phyloP scores from a whole-genome alignment of 108 stramenopile species.

The Nitzschia sp. region DNA sequence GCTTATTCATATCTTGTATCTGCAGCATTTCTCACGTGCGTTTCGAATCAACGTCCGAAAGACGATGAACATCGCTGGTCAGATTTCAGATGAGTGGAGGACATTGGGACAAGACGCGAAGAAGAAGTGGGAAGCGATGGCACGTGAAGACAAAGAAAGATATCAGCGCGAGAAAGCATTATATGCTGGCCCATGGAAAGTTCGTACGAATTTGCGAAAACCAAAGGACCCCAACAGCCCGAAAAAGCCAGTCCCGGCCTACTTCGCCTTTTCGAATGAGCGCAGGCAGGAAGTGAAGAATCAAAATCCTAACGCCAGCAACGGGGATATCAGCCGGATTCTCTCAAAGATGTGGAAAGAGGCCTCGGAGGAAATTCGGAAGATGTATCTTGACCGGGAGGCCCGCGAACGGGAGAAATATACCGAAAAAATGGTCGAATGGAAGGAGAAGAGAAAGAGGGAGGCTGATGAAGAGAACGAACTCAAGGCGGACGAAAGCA shows the following conservation, averaged over 20 bases:
- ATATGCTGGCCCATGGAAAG: conserved; percentile 15
- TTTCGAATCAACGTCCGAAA: too few relatives aligned
- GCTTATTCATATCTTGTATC: too few relatives aligned
- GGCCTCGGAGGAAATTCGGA: background rate
- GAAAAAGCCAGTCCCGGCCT: conserved; percentile 19
- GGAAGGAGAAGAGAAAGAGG: conserved; percentile 4
- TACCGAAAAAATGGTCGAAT: conserved; percentile 5
- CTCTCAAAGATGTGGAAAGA: conserved; percentile 23
- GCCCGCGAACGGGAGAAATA: background rate
- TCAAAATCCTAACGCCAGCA: conserved; percentile 5
- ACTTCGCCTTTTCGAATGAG: conserved; percentile 15
- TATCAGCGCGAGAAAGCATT: conserved; percentile 1
- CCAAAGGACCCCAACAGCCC: conserved; percentile 7
- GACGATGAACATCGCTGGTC: conserved; percentile 41
- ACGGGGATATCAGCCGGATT: conserved; percentile 16
- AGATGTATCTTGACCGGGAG: conserved; percentile 6
- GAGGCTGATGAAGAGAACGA: too few relatives aligned
- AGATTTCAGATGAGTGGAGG: conserved; percentile 40
- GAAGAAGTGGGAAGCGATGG: conserved; percentile 17
- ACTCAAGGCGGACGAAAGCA: too few relatives aligned
- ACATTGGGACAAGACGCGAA: conserved; percentile 15
- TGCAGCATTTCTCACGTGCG: too few relatives aligned
- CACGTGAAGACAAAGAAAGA: conserved; percentile 2
- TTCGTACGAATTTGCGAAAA: background rate
- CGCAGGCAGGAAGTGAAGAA: conserved; percentile 14